Conservation (phyloP, 2,329 filamentous ascomycete species). For the Cordyceps farinosa region DNA sequence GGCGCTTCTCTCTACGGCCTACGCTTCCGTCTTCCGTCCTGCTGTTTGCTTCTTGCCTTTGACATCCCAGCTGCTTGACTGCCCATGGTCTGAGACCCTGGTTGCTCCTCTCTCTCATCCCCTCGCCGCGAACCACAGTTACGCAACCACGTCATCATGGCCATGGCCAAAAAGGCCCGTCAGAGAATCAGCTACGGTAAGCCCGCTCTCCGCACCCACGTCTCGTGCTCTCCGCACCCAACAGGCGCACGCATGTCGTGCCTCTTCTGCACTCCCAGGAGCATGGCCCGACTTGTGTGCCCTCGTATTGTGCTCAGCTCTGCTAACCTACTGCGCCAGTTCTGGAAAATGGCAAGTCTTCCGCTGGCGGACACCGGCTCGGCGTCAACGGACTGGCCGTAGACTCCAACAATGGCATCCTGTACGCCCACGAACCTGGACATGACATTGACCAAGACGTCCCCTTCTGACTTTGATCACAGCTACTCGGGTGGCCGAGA, state of each 20-base stretch:
- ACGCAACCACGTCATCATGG: constrained; percentile 18
- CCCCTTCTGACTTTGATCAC: constrained; percentile 14
- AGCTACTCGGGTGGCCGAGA: constrained; percentile 96
- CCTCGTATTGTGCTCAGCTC: background rate
- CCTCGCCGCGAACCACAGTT: background rate
- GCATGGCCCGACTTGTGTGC: background rate
- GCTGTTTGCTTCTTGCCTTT: background rate
- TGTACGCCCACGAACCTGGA: constrained; percentile 56
- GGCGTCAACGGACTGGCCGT: constrained; percentile 94
- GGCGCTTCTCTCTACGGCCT: constrained; percentile 8
- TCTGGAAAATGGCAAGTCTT: constrained; percentile 56
- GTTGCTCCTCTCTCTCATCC: background rate
- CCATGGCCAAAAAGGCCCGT: constrained; percentile 65
- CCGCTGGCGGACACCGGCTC: constrained; percentile 77
- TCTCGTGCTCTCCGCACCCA: constrained; percentile 19
- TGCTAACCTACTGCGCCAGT: constrained; percentile 38
- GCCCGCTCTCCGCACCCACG: constrained; percentile 2
- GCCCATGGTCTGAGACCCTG: constrained; percentile 1
- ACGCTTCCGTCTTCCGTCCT: background rate
- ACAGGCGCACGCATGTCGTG: background rate
- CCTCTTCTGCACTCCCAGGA: background rate
- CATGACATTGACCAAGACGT: constrained; percentile 21
- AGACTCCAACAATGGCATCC: constrained; percentile 74
- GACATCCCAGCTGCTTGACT: background rate
- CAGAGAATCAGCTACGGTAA: constrained; percentile 69